Percentiles rank a stretch among this genome's conserved stretches.
Conservation (phyloP, 2,329 filamentous ascomycete species). For the Thermothelomyces thermophilus region DNA sequence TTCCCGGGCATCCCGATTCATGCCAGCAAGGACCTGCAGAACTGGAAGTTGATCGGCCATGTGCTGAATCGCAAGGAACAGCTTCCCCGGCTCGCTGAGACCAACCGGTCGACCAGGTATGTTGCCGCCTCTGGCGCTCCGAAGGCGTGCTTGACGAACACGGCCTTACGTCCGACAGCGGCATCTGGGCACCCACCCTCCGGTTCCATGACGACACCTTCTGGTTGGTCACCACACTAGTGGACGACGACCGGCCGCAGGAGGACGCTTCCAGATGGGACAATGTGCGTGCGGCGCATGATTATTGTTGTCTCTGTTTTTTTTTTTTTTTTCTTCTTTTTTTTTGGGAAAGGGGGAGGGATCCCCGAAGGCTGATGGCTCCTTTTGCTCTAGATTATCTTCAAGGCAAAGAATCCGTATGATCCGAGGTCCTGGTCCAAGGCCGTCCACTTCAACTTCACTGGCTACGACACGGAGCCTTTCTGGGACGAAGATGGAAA, state of each 20-base stretch:
- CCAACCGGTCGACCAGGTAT: slow-evolving; percentile 29
- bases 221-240: slow-evolving; percentile 29
- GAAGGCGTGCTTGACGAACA: background rate
- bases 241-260: slow-evolving; percentile 33
- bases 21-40: slow-evolving; percentile 37
- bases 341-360: too few species aligned
- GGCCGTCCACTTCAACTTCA: slow-evolving; percentile 42
- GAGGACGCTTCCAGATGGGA: slow-evolving; percentile 33
- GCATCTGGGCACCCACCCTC: slow-evolving; percentile 31
- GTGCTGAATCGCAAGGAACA: slow-evolving; percentile 32
- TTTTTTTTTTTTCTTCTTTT: too few species aligned
- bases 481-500: slow-evolving; percentile 53
- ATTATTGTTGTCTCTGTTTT: too few species aligned
- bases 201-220: slow-evolving; percentile 28
- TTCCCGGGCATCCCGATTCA: slow-evolving; percentile 41
- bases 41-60: slow-evolving; percentile 36
- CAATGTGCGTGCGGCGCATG: slow-evolving; percentile 25
- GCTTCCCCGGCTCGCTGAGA: slow-evolving; percentile 29
- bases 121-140: background rate
- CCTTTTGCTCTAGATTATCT: slow-evolving; percentile 40
- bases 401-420: slow-evolving; percentile 39
- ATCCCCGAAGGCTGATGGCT: too few species aligned
- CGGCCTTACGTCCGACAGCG: slow-evolving; percentile 17
- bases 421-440: slow-evolving; percentile 40
- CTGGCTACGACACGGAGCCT: slow-evolving; percentile 47